Percentiles rank a stretch among this genome's conserved stretches.
Conservation (phyloP, 2,329 filamentous ascomycete genomes). For the Hypoxylon sp. region DNA sequence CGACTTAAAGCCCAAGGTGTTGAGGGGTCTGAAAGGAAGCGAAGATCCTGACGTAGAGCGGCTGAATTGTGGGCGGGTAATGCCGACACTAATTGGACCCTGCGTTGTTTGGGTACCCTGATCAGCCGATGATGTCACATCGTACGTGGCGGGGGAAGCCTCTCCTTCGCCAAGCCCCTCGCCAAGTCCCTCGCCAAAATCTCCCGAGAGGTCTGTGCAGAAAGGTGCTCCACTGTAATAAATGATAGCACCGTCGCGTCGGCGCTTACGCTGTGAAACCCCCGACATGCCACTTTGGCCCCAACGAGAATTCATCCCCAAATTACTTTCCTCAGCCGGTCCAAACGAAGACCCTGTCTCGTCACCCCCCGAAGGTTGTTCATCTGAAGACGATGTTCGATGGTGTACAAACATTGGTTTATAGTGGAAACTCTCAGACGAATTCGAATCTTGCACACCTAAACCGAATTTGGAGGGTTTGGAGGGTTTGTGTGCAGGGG, state of each 20-base stretch:
- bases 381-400: slow-evolving; percentile 53
- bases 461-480: slow-evolving; percentile 53
- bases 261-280: slow-evolving; percentile 60
- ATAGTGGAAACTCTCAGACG: slow-evolving; percentile 65
- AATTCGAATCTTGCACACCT: slow-evolving; percentile 48
- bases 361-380: slow-evolving; percentile 55
- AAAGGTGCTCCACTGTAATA: slow-evolving; percentile 85
- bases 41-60: slow-evolving; percentile 59
- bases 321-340: slow-evolving; percentile 57
- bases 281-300: slow-evolving; percentile 51
- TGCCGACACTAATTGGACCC: slow-evolving; percentile 38
- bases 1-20: slow-evolving; percentile 45
- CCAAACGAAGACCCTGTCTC: slow-evolving; percentile 60
- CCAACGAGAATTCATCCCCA: slow-evolving; percentile 56
- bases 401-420: slow-evolving; percentile 68
- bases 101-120: slow-evolving; percentile 32
- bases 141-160: slow-evolving; percentile 54
- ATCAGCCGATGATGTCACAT: slow-evolving; percentile 57
- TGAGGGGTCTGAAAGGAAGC: slow-evolving; percentile 60
- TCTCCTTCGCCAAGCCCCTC: slow-evolving; percentile 67
- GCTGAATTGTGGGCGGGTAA: slow-evolving; percentile 39
- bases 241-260: slow-evolving; percentile 77
- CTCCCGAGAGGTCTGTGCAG: slow-evolving; percentile 80
- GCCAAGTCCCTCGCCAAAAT: slow-evolving; percentile 64
- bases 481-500: too few relatives aligned